Base-by-base conservation (phyloP, 2,329 filamentous ascomycete species). In the Fusarium sp. region DNA sequence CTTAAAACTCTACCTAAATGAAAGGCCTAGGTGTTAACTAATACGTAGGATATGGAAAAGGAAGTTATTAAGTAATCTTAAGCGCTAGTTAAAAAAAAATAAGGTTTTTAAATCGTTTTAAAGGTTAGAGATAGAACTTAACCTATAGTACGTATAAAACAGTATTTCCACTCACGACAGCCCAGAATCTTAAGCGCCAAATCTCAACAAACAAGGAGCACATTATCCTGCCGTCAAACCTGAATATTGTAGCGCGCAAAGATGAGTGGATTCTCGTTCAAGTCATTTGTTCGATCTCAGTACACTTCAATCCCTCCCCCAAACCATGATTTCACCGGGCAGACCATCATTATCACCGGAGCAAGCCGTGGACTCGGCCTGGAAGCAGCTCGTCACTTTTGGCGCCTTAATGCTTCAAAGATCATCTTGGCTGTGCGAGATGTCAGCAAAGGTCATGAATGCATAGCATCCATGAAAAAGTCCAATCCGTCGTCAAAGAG, bases 351-450 rank as follows among this genome's bases (percentile, higher is more conserved):
- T 20, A n/a, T 60, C 30, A 60, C 38, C 17, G 48, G 57, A 45
- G 46, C 35, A 32, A 60, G 33, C n/a, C 46, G 46, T 20, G 57
- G 57, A 14, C 13, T 60, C 8, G 46, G 57, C 9, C 8, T 54
- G 10, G 57, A 60, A 60, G 57, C 48, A 53, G 57, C 48, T 8
- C 13, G 40, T 18, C 57, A 60, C 32, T 60, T 60, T 53, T 23
- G 20, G n/a, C 57, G 48, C 23, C 46, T 60, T 18, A 38, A 32
- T 30, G 46, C 48, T 30, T 27, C 38, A 12, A 53, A 45, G 23
- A n/a, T 54, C 11, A 60, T 60, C 23, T 26, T 60, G 6, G 40
- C 48, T 7, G 15, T 60, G 9, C 46, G 57, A 7, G 57, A 53
- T 44, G 18, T 5, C 32, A 53, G 30, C 23, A 33, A 54, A 60